A percentile compares a stretch with the other conserved stretches of the same genome.
These are phyloP conservation scores for Blastocystis sp. DNA, from an alignment of 352 stramenopile genomes.

Conservation along the genomic window DNA sequence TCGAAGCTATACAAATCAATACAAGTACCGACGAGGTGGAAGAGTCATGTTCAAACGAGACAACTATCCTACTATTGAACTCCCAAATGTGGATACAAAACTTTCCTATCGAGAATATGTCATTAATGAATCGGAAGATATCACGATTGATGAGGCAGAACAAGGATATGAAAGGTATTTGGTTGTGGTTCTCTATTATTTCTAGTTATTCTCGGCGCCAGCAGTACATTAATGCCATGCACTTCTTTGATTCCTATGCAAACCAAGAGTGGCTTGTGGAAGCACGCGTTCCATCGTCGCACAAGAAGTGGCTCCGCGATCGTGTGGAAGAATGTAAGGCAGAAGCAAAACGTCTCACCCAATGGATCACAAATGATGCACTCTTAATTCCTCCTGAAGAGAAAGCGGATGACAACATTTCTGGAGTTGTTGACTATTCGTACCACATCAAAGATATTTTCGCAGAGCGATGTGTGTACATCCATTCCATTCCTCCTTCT, in stretches of 20 bases:
- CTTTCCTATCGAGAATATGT: conserved; percentile 63
- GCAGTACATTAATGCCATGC: conserved; percentile 46
- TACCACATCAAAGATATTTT: background rate
- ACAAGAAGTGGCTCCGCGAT: conserved; percentile 1
- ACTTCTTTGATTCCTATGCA: conserved; percentile 39
- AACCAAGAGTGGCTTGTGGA: conserved; percentile 64
- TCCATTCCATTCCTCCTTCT: conserved; percentile 24
- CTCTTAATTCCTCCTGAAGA: background rate
- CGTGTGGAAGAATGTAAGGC: background rate
- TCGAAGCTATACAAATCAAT: background rate
- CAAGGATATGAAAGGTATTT: conserved; percentile 34
- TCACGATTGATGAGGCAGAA: conserved; percentile 49
- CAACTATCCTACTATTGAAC: conserved; percentile 12
- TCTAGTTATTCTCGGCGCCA: conserved; percentile 13
- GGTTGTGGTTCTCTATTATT: background rate
- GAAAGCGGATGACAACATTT: background rate
- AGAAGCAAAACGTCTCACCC: background rate
- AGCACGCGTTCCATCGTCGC: background rate
- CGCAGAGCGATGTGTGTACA: conserved; percentile 47
- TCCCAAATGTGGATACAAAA: conserved; percentile 6
- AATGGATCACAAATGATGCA: background rate
- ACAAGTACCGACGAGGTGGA: background rate
- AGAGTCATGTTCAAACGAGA: background rate
- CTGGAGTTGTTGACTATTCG: background rate
- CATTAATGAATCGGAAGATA: background rate